Base-by-base conservation (phyloP, 768 basidiomycete genomes). In the Coprinellus aureogranulatus region DNA sequence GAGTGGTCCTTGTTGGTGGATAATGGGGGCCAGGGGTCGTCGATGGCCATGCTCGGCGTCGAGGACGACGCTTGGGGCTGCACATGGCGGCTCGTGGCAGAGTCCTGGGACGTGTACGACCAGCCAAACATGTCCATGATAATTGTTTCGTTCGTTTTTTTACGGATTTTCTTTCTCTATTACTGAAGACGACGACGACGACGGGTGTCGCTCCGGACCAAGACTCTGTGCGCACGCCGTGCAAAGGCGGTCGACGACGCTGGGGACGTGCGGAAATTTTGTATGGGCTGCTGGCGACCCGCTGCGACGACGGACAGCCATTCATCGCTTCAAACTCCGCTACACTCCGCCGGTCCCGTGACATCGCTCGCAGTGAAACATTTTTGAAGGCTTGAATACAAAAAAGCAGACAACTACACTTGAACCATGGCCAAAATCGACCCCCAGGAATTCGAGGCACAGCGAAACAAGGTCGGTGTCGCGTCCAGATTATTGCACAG, bases 291-390 rank as follows among this genome's bases (percentile, higher is more conserved):
- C 34, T 39, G 50, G 31, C 27, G 18, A 20, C 16, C n/a, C 26
- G n/a, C 25, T 22, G 26, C 31, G 16, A 47, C 26, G 23, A 46
- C 46, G 31, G 39, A 27, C 26, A 23, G 14, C 16, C 11, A 18
- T 10, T 31, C 30, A n/a, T 1, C 47, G 2, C 64, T 72, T 65
- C 54, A 61, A 52, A 30, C 65, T 66, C 70, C 66, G 69, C 55
- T 59, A 72, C 48, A 53, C 67, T 63, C 75, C 66, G 70, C 37
- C 61, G 18, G 75, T 76, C 64, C 77, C 77, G 74, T 68, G 65
- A 73, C 67, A 66, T n/a, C n/a, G n/a, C n/a, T n/a, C n/a, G n/a
- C n/a, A n/a, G 65, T 71, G 70, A 74, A 67, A 74, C 71, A 73
- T 65, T 40, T n/a, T n/a, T n/a, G 34, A 58, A 45, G 23, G 27